These are phyloP conservation scores for Cytospora paraplurivora DNA, from an alignment of 2,329 filamentous ascomycete genomes.

Conservation along the genomic window DNA sequence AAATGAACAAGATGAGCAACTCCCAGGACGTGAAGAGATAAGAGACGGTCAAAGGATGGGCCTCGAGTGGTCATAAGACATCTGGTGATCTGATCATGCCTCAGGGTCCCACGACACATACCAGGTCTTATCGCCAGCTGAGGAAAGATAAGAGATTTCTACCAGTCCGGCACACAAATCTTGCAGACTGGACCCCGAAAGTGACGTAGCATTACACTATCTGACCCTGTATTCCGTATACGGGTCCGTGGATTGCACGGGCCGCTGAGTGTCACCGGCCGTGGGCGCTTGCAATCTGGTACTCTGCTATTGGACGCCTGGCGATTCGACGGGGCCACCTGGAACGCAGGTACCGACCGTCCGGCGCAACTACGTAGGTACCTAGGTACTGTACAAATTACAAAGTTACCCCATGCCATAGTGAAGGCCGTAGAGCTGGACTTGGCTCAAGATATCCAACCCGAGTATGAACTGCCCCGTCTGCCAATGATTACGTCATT, in stretches of 20 bases:
- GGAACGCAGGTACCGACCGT: not conserved
- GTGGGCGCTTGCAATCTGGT: not conserved
- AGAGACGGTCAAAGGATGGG: not conserved
- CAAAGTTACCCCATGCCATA: too few relatives aligned
- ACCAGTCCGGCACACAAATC: slow-evolving; percentile 4
- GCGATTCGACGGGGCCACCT: not conserved
- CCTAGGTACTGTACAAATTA: not conserved
- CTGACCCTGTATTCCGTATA: too few relatives aligned
- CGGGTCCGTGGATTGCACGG: slow-evolving; percentile 4
- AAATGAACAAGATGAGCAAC: not conserved
- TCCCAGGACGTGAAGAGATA: not conserved
- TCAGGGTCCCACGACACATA: not conserved
- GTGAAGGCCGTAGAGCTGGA: too few relatives aligned
- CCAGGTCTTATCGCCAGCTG: slow-evolving; percentile 16
- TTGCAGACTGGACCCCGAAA: not conserved
- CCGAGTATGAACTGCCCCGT: too few relatives aligned
- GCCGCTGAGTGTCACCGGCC: slow-evolving; percentile 8
- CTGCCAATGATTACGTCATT: too few relatives aligned
- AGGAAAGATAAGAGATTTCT: slow-evolving; percentile 19
- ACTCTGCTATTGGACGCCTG: slow-evolving; percentile 17
- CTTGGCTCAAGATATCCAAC: too few relatives aligned
- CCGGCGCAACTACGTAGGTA: not conserved
- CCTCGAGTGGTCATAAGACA: not conserved
- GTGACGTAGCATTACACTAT: too few relatives aligned
- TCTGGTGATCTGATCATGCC: slow-evolving; percentile 5